phyloP scores from a whole-genome alignment of 1,139 yeast genomes.

The Geotrichum klebahnii region DNA sequence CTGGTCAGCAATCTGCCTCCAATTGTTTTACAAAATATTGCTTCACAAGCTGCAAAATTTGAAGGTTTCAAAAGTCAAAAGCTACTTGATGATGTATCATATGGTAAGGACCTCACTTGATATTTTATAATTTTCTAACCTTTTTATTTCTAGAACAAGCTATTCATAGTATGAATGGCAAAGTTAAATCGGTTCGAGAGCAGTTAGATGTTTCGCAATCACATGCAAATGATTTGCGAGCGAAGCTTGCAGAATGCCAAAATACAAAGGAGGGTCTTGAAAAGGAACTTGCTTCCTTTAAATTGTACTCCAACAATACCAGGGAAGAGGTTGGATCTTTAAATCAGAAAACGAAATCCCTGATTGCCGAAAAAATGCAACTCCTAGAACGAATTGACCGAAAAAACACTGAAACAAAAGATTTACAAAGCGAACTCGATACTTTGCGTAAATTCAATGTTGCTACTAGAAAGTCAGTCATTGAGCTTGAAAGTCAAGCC shows the following conservation, averaged over 20 bases:
- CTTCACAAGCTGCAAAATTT: slow-evolving; percentile 47
- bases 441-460: slow-evolving; percentile 49
- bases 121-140: background rate
- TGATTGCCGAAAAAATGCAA: slow-evolving; percentile 41
- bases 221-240: slow-evolving; percentile 37
- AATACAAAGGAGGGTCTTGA: slow-evolving; percentile 34
- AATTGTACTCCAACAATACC: slow-evolving; percentile 30
- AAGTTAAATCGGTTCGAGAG: slow-evolving; percentile 37
- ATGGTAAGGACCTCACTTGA: slow-evolving; percentile 26
- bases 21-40: slow-evolving; percentile 39
- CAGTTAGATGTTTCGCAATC: slow-evolving; percentile 34
- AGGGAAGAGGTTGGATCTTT: slow-evolving; percentile 26
- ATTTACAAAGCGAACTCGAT: slow-evolving; percentile 52
- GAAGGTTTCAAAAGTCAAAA: slow-evolving; percentile 52
- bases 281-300: slow-evolving; percentile 35
- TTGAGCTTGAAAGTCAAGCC: slow-evolving; percentile 42
- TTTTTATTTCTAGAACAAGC: slow-evolving; percentile 50
- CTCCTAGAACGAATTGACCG: slow-evolving; percentile 44
- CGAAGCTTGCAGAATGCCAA: slow-evolving; percentile 36
- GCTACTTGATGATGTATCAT: slow-evolving; percentile 46
- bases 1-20: slow-evolving; percentile 29
- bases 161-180: slow-evolving; percentile 42
- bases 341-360: slow-evolving; percentile 26
- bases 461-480: slow-evolving; percentile 41
- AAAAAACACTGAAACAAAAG: slow-evolving; percentile 48